phyloP scores from a whole-genome alignment of 2,329 filamentous ascomycete genomes.

The Paecilomyces dactylethromorphus region DNA sequence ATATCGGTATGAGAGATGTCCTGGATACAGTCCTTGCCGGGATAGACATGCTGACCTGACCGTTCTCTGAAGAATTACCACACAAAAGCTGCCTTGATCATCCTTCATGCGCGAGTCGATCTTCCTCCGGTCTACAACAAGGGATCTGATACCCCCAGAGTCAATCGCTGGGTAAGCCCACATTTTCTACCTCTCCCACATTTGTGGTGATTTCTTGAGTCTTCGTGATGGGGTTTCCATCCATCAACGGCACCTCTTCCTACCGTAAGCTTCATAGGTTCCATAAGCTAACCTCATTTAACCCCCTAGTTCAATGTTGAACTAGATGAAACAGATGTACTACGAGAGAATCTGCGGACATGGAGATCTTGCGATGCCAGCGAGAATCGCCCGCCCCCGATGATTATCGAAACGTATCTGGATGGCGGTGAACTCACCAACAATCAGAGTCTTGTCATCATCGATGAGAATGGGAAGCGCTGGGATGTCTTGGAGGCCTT shows the following conservation, averaged over 20 bases:
- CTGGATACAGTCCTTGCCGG: neutral
- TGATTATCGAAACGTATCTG: slow-evolving; percentile 87
- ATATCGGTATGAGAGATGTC: slow-evolving; percentile 60
- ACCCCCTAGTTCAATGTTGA: slow-evolving; percentile 79
- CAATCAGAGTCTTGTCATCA: slow-evolving; percentile 78
- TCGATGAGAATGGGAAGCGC: slow-evolving; percentile 83
- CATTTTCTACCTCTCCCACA: neutral
- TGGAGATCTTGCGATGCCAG: slow-evolving; percentile 78
- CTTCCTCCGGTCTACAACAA: slow-evolving; percentile 54
- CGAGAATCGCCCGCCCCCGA: slow-evolving; percentile 68
- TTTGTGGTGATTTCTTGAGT: neutral
- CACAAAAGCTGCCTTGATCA: slow-evolving; percentile 75
- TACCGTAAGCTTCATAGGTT: neutral
- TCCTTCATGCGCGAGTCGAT: slow-evolving; percentile 73
- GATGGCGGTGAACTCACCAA: slow-evolving; percentile 72
- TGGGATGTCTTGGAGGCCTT: slow-evolving; percentile 88
- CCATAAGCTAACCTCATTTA: slow-evolving; percentile 2
- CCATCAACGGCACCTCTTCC: no score
- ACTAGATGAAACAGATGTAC: slow-evolving; percentile 84
- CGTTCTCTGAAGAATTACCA: slow-evolving; percentile 68
- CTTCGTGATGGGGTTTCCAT: neutral
- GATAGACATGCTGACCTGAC: neutral
- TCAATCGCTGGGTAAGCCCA: slow-evolving; percentile 77
- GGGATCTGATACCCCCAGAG: slow-evolving; percentile 54
- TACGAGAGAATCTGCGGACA: slow-evolving; percentile 68